A percentile compares a stretch with the other conserved stretches of the same genome.
Conservation (phyloP, 495 filamentous ascomycete genomes). For the Daldinia decipiens region DNA sequence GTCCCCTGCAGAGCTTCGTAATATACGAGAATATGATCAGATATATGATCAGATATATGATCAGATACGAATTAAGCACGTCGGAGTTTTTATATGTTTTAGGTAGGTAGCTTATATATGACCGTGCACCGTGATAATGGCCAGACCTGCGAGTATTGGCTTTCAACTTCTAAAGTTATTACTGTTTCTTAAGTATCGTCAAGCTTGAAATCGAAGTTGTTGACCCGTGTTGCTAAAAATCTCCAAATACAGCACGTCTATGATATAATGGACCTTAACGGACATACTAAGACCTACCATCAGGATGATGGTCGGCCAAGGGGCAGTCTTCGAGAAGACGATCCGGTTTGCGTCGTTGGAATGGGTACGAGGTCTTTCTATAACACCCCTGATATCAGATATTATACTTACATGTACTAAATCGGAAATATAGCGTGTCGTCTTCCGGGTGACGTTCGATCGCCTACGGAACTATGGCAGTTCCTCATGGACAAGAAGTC, state of each 20-base stretch:
- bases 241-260: neutral
- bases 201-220: neutral
- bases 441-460: constrained; percentile 14
- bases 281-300: neutral
- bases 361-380: constrained; percentile 8
- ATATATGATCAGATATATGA: too few species aligned
- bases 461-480: constrained; percentile 34
- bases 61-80: too few species aligned
- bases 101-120: too few species aligned
- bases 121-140: too few species aligned
- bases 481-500: constrained; percentile 36
- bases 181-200: neutral
- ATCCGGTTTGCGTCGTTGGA: constrained; percentile 16
- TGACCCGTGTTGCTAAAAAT: neutral
- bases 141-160: neutral
- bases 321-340: neutral
- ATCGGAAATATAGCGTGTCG: constrained; percentile 13
- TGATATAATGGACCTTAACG: neutral
- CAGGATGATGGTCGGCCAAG: neutral
- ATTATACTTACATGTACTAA: neutral
- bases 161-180: neutral
- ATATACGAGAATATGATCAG: too few species aligned
- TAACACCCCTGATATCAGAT: neutral
- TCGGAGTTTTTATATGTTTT: too few species aligned
- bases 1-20: too few species aligned